phyloP scores from a whole-genome alignment of 2,329 filamentous ascomycete genomes.

The Orbilia brochopaga region DNA sequence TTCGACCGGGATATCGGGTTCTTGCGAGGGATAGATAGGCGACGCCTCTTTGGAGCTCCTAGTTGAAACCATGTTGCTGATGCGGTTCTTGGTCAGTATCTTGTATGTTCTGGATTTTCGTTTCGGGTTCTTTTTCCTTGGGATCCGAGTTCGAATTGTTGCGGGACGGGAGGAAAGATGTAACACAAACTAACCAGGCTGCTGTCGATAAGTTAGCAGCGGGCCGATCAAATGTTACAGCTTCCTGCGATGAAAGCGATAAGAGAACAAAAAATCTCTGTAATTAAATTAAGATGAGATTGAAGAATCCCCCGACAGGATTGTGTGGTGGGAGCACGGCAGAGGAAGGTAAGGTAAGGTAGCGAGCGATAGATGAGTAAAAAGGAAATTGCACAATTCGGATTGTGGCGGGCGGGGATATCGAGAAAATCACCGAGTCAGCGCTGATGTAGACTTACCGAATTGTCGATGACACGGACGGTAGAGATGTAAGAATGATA shows the following conservation, averaged over 20 bases:
- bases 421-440: background rate
- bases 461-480: background rate
- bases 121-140: background rate
- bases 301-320: background rate
- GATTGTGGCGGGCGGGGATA: background rate
- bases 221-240: background rate
- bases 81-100: background rate
- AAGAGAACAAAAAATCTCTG: background rate
- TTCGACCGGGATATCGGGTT: slow-evolving; percentile 25
- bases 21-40: slow-evolving; percentile 22
- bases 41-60: slow-evolving; percentile 37
- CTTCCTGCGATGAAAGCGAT: background rate
- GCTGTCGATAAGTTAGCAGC: background rate
- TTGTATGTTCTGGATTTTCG: background rate
- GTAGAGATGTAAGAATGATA: background rate
- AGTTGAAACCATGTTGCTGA: slow-evolving; percentile 42
- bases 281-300: background rate
- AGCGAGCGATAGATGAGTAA: background rate
- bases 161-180: background rate
- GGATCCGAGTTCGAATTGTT: background rate
- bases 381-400: slow-evolving; percentile 4
- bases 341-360: background rate
- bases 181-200: slow-evolving; percentile 2
- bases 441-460: background rate
- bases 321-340: background rate